A percentile compares a stretch with the other conserved stretches of the same genome.
phyloP scores from a whole-genome alignment of 805 yeast genomes.

The Torulaspora maleeae region DNA sequence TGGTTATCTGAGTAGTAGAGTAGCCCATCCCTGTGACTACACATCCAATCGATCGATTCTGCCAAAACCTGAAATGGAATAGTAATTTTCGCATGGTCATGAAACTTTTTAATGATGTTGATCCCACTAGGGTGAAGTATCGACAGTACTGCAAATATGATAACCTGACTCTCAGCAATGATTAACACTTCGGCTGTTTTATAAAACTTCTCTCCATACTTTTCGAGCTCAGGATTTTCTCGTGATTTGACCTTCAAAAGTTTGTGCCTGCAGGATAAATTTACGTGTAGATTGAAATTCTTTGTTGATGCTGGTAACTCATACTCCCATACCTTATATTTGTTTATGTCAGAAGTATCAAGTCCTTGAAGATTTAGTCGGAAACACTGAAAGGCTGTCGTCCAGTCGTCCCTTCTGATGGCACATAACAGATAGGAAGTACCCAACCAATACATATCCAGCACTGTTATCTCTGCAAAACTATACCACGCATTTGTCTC shows the following conservation, averaged over 20 bases:
- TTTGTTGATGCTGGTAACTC: constrained; percentile 16
- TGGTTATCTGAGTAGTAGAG: constrained; percentile 20
- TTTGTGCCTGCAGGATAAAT: constrained; percentile 23
- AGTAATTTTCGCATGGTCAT: constrained; percentile 19
- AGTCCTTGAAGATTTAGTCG: constrained; percentile 24
- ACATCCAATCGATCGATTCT: constrained; percentile 26
- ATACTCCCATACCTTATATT: constrained; percentile 29
- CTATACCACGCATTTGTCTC: constrained; percentile 30
- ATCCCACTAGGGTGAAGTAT: constrained; percentile 23
- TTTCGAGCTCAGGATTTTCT: constrained; percentile 10
- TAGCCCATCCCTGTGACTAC: constrained; percentile 25
- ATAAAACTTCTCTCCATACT: constrained; percentile 18
- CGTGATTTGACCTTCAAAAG: constrained; percentile 21
- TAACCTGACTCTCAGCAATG: constrained; percentile 15
- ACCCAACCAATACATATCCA: constrained; percentile 35
- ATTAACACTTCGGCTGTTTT: constrained; percentile 33
- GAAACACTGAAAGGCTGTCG: constrained; percentile 22
- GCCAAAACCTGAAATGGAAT: constrained; percentile 10
- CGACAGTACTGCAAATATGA: constrained; percentile 31
- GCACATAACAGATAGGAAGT: constrained; percentile 29
- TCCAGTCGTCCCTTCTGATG: constrained; percentile 21
- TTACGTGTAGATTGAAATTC: constrained; percentile 20
- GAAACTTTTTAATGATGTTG: constrained; percentile 23
- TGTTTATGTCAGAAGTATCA: constrained; percentile 14
- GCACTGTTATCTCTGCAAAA: constrained; percentile 23